phyloP scores from a whole-genome alignment of 2,329 filamentous ascomycete genomes.

The Penicillium occitanis region DNA sequence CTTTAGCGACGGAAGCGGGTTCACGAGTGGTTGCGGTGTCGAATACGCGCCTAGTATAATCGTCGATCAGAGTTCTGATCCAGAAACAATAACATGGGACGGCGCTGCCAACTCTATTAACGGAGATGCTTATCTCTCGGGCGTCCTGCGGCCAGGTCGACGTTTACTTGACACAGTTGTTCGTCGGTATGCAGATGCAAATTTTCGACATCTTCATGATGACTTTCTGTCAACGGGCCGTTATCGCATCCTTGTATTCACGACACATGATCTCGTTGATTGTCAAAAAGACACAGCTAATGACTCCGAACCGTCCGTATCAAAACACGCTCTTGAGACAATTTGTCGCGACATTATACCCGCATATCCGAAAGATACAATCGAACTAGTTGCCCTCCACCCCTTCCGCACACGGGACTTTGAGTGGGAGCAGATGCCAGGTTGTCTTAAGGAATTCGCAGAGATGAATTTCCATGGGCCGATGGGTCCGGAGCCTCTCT shows the following conservation, averaged over 20 bases:
- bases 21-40: conserved; percentile 43
- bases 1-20: conserved; percentile 39
- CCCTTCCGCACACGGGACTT: conserved; percentile 32
- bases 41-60: conserved; percentile 36
- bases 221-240: conserved; percentile 40
- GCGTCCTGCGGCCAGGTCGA: conserved; percentile 37
- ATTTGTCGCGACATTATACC: conserved; percentile 25
- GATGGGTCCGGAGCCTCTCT: conserved; percentile 37
- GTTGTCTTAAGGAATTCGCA: conserved; percentile 33
- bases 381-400: conserved; percentile 40
- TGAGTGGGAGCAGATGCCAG: conserved; percentile 35
- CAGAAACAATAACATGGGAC: not conserved
- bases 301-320: not conserved
- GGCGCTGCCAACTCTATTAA: conserved; percentile 27
- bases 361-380: conserved; percentile 29
- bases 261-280: conserved; percentile 37
- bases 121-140: conserved; percentile 37
- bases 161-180: conserved; percentile 35
- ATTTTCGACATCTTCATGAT: conserved; percentile 38
- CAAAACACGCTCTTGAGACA: conserved; percentile 20
- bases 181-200: conserved; percentile 41
- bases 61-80: conserved; percentile 26
- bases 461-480: conserved; percentile 41
- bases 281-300: conserved; percentile 29
- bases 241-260: conserved; percentile 39